Evolutionary conservation across 208 protist species (phyloP).

Genomic region (Entamoeba moshkovskii): DNA sequence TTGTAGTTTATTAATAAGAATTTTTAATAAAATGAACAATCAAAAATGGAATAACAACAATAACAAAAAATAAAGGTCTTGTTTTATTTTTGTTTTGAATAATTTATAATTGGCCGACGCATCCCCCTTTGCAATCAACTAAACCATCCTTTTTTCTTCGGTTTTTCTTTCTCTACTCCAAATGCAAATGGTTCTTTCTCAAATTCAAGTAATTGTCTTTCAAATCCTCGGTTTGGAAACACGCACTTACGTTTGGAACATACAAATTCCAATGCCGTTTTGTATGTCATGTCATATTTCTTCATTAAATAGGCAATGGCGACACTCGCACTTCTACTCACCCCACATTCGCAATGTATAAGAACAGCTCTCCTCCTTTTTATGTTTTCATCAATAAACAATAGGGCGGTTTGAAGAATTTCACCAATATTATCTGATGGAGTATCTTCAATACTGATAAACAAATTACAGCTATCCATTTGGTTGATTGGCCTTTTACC

Average conservation of each 20-base stretch:
- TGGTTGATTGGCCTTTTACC: neutral
- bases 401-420: conserved; percentile 44
- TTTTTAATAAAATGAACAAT: no score
- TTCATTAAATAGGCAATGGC: conserved; percentile 72
- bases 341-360: conserved; percentile 76
- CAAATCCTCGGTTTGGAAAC: neutral
- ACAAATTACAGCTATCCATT: neutral
- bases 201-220: neutral
- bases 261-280: conserved; percentile 28
- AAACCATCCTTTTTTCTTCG: neutral
- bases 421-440: neutral
- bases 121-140: no score
- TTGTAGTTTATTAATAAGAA: no score
- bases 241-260: neutral
- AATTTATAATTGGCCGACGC: no score
- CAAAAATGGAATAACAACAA: no score
- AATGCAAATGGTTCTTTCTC: neutral
- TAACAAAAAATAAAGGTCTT: no score
- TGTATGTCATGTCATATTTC: conserved; percentile 56
- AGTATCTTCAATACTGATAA: neutral
- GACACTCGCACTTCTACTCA: conserved; percentile 62
- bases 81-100: no score
- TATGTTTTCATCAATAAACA: conserved; percentile 58
- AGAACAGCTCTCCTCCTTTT: conserved; percentile 53
- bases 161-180: neutral